Percentiles rank a stretch among this genome's conserved stretches.
These are phyloP conservation scores for Catharanthus roseus DNA, from an alignment of 257 asterid genomes.

Conservation along the genomic window DNA sequence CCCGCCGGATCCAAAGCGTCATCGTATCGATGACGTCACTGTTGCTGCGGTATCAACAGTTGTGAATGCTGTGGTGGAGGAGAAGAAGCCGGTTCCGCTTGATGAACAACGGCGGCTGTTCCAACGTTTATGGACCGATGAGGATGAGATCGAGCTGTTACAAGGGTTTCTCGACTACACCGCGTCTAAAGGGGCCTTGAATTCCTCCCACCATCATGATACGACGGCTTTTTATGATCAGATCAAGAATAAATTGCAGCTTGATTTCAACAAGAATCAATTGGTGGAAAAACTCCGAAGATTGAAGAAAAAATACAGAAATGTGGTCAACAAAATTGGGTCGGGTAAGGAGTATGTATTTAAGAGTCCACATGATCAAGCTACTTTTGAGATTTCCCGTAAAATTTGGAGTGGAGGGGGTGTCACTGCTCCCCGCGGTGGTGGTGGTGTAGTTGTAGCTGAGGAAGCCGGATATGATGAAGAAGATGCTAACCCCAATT, in stretches of 20 bases:
- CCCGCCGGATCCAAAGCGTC: slow-evolving; percentile 12
- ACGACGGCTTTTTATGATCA: slow-evolving; percentile 88
- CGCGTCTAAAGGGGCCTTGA: slow-evolving; percentile 49
- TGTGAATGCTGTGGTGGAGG: slow-evolving; percentile 16
- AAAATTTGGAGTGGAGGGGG: slow-evolving; percentile 47
- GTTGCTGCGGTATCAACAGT: slow-evolving; percentile 9
- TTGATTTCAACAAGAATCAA: slow-evolving; percentile 86
- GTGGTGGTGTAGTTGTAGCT: slow-evolving; percentile 11
- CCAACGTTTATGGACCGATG: slow-evolving; percentile 94
- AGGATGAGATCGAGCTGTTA: slow-evolving; percentile 85
- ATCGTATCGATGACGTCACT: slow-evolving; percentile 20
- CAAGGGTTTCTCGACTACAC: slow-evolving; percentile 86
- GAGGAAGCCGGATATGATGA: slow-evolving; percentile 61
- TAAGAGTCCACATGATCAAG: slow-evolving; percentile 83
- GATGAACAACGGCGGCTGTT: slow-evolving; percentile 82
- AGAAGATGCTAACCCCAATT: slow-evolving; percentile 40
- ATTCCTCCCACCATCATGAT: slow-evolving; percentile 74
- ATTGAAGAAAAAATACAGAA: slow-evolving; percentile 83
- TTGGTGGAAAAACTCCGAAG: slow-evolving; percentile 92
- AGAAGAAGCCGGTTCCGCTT: slow-evolving; percentile 50
- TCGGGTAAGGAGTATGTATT: slow-evolving; percentile 71
- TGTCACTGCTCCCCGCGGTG: slow-evolving; percentile 5
- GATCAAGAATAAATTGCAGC: slow-evolving; percentile 82
- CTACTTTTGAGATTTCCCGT: slow-evolving; percentile 77
- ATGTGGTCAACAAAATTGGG: slow-evolving; percentile 50